phyloP scores from a whole-genome alignment of 106 monocot genomes.

The Apostasia shenzhenica region DNA sequence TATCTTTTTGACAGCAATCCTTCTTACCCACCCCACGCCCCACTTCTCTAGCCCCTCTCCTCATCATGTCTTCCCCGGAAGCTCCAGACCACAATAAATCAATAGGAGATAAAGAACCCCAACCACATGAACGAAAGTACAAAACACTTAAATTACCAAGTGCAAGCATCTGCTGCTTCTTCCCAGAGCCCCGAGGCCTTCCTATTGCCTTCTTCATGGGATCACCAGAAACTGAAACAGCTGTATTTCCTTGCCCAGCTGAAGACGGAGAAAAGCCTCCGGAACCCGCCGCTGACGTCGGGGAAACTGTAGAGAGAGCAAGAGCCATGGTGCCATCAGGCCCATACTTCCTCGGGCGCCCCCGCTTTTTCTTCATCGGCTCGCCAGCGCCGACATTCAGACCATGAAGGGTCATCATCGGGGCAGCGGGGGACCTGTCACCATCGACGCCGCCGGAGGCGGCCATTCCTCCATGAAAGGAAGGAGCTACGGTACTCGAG shows the following conservation, averaged over 20 bases:
- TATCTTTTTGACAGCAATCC: background rate
- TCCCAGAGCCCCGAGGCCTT: conserved; percentile 1
- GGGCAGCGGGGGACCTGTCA: background rate
- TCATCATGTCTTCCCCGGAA: background rate
- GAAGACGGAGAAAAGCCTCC: background rate
- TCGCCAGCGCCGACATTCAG: background rate
- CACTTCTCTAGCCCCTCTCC: background rate
- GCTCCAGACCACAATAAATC: background rate
- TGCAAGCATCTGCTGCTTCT: conserved; percentile 6
- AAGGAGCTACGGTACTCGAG: background rate
- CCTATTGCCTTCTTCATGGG: conserved; percentile 2
- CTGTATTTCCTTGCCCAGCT: background rate
- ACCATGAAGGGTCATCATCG: background rate
- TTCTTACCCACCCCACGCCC: background rate
- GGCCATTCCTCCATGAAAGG: background rate
- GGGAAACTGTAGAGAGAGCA: conserved; percentile 1
- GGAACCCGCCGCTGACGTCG: background rate
- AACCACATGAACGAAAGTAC: background rate
- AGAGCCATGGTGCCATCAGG: conserved; percentile 2
- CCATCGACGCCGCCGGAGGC: background rate
- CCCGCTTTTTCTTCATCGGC: conserved; percentile 2
- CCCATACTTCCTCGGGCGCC: conserved; percentile 6
- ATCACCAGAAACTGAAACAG: background rate
- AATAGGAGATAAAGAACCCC: background rate
- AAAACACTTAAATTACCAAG: conserved; percentile 6